phyloP scores from a whole-genome alignment of 2,329 filamentous ascomycete genomes.

The Cercospora sp. region DNA sequence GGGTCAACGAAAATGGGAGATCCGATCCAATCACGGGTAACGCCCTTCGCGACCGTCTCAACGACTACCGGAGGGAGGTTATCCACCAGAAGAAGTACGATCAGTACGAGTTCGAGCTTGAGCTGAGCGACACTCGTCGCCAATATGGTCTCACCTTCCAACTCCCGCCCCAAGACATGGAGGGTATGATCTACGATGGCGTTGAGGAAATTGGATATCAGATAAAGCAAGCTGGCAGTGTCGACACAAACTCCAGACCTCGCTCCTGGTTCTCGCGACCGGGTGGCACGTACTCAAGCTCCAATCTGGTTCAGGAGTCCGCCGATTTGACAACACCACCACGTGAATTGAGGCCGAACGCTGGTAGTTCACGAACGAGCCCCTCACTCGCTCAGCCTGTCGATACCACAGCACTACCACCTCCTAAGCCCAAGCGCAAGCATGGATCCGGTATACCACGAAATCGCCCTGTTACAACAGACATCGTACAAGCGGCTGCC shows the following conservation, averaged over 20 bases:
- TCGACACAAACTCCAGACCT: neutral
- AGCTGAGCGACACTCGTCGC: neutral
- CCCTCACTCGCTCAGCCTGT: neutral
- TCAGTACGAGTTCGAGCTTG: neutral
- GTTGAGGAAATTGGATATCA: neutral
- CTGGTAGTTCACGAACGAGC: neutral
- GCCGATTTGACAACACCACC: neutral
- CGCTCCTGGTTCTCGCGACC: neutral
- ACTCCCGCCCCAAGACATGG: neutral
- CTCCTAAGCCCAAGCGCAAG: neutral
- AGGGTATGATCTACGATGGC: neutral
- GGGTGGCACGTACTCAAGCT: neutral
- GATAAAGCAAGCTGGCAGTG: neutral
- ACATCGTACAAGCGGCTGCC: neutral
- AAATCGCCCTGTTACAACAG: neutral
- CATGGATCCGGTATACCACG: neutral
- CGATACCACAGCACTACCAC: neutral
- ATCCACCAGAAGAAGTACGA: neutral
- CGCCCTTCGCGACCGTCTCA: neutral
- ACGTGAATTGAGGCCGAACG: neutral
- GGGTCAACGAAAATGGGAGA: neutral
- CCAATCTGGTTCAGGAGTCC: neutral
- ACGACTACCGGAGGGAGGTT: neutral
- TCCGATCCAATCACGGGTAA: neutral
- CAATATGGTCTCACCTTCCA: neutral